These are phyloP conservation scores for Wickerhamomyces hampshirensis DNA, from an alignment of 805 yeast genomes.

Conservation along the genomic window DNA sequence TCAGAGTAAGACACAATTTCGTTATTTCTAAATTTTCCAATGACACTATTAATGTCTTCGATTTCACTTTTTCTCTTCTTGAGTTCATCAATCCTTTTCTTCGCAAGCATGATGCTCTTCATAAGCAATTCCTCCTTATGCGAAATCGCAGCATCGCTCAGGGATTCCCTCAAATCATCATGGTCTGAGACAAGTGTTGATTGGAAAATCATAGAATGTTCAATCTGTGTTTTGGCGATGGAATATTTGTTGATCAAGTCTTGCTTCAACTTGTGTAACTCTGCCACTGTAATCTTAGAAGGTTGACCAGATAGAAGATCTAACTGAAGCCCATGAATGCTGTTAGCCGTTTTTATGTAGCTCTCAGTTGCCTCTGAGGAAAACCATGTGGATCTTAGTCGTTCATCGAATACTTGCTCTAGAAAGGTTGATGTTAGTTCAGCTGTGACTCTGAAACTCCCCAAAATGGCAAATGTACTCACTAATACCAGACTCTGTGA, in stretches of 20 bases:
- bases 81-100: slow-evolving; percentile 13
- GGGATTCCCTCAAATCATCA: neutral
- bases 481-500: no score
- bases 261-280: slow-evolving; percentile 3
- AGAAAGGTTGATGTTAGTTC: no score
- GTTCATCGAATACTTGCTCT: neutral
- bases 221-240: slow-evolving; percentile 7
- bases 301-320: slow-evolving; percentile 1
- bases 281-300: slow-evolving; percentile 1
- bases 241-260: slow-evolving; percentile 8
- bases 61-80: slow-evolving; percentile 15
- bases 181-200: slow-evolving; percentile 5
- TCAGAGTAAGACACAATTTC: slow-evolving; percentile 4
- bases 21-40: slow-evolving; percentile 4
- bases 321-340: slow-evolving; percentile 2
- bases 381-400: neutral
- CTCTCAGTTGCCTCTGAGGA: neutral
- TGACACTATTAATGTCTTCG: slow-evolving; percentile 12
- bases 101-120: slow-evolving; percentile 9
- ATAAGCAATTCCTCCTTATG: slow-evolving; percentile 8
- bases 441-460: no score
- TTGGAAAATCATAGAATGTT: slow-evolving; percentile 11
- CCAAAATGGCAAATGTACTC: no score
- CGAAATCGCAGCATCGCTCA: slow-evolving; percentile 6
- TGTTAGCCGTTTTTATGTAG: neutral